phyloP scores from a whole-genome alignment of 2,329 filamentous ascomycete genomes.

The Aspergillus tubingensis region DNA sequence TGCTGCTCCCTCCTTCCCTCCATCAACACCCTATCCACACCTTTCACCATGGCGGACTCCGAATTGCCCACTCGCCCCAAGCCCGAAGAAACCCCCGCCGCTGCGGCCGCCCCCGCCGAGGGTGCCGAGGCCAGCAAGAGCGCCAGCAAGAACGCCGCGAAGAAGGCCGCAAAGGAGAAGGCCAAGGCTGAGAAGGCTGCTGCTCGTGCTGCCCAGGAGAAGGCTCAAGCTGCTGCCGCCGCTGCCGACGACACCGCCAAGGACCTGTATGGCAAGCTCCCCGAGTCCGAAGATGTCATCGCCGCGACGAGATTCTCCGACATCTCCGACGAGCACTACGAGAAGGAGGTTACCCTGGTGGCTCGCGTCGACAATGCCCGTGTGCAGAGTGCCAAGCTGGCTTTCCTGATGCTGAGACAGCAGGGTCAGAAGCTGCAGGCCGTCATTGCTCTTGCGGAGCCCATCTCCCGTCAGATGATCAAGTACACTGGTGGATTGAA shows the following conservation, averaged over 20 bases:
- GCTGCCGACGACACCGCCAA: slow-evolving; percentile 62
- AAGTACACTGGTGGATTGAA: slow-evolving; percentile 80
- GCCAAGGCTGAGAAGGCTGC: slow-evolving; percentile 80
- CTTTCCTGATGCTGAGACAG: slow-evolving; percentile 81
- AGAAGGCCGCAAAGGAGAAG: slow-evolving; percentile 87
- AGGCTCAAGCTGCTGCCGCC: slow-evolving; percentile 65
- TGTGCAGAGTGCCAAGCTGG: slow-evolving; percentile 86
- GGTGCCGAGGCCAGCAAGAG: slow-evolving; percentile 35
- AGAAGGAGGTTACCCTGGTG: slow-evolving; percentile 72
- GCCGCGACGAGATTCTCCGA: slow-evolving; percentile 61
- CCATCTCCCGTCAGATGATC: slow-evolving; percentile 83
- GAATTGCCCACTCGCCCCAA: slow-evolving; percentile 44
- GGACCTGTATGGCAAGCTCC: slow-evolving; percentile 77
- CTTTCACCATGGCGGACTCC: slow-evolving; percentile 39
- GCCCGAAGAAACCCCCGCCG: slow-evolving; percentile 37
- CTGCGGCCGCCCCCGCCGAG: slow-evolving; percentile 35
- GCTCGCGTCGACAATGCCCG: slow-evolving; percentile 85
- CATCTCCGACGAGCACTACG: slow-evolving; percentile 62
- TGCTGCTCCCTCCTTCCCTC: slow-evolving; percentile 2
- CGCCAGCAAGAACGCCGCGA: slow-evolving; percentile 73
- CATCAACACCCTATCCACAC: neutral
- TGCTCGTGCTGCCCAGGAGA: slow-evolving; percentile 71
- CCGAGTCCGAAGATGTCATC: slow-evolving; percentile 59
- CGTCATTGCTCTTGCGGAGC: slow-evolving; percentile 65
- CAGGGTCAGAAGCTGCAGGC: slow-evolving; percentile 81